Percentiles rank a stretch among this genome's conserved stretches.
These are phyloP conservation scores for Juncus effusus DNA, from an alignment of 176 grass and related monocot genomes.

Conservation along the genomic window DNA sequence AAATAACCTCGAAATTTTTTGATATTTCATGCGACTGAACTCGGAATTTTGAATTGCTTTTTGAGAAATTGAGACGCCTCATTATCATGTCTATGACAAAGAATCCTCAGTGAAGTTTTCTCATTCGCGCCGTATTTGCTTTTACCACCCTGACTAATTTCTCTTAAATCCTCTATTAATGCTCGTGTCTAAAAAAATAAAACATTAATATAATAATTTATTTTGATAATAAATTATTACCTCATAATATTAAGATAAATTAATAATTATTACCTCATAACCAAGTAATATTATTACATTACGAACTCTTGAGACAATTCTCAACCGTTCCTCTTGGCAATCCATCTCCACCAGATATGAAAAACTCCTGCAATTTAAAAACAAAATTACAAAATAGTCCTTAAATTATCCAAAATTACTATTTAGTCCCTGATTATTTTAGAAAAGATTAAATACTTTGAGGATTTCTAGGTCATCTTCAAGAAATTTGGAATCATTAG, in stretches of 20 bases:
- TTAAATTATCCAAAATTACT: conserved; percentile 23
- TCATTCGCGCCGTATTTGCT: conserved; percentile 75
- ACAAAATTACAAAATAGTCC: conserved; percentile 1
- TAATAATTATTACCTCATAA: conserved; percentile 61
- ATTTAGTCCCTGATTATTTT: background rate
- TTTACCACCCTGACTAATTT: conserved; percentile 72
- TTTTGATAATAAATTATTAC: background rate
- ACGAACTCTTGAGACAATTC: conserved; percentile 71
- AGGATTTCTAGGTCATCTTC: conserved; percentile 97
- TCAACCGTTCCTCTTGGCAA: conserved; percentile 98
- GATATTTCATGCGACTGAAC: conserved; percentile 50
- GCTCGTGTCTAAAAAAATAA: conserved; percentile 59
- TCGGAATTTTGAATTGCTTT: conserved; percentile 99
- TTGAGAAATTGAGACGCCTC: conserved; percentile 98
- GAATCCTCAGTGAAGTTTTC: conserved; percentile 78
- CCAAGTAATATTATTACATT: conserved; percentile 79
- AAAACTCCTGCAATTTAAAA: conserved; percentile 73
- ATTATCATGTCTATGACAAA: conserved; percentile 95
- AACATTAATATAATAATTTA: background rate
- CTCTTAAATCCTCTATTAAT: conserved; percentile 83
- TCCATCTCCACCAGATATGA: conserved; percentile 98
- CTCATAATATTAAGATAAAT: background rate
- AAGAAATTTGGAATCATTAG: conserved; percentile 65
- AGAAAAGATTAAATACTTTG: conserved; percentile 50
- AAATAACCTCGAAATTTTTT: conserved; percentile 17